Conservation (phyloP, 1,139 yeast genomes). For the Yamadazyma friedrichii region DNA sequence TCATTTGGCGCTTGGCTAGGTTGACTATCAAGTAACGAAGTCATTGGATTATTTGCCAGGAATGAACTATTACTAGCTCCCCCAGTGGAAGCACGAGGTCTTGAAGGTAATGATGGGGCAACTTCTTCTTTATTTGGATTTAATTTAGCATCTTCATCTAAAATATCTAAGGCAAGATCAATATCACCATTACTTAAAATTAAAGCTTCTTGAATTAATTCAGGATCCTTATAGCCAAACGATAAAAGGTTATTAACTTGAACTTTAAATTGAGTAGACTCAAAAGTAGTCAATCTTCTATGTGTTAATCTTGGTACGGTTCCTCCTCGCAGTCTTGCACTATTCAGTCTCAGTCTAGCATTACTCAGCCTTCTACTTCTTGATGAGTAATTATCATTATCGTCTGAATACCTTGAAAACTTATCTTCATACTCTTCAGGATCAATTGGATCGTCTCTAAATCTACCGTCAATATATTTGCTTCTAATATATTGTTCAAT, state of each 20-base stretch:
- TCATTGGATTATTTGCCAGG: conserved; percentile 19
- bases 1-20: conserved; percentile 17
- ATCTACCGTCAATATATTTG: conserved; percentile 50
- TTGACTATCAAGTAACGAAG: conserved; percentile 17
- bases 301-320: conserved; percentile 38
- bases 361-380: conserved; percentile 9
- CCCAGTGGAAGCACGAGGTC: conserved; percentile 28
- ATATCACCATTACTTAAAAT: conserved; percentile 47
- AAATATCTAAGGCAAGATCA: conserved; percentile 46
- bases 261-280: conserved; percentile 37
- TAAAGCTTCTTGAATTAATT: conserved; percentile 51
- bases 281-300: conserved; percentile 43
- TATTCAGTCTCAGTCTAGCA: conserved; percentile 24
- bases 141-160: conserved; percentile 39
- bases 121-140: conserved; percentile 37
- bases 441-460: conserved; percentile 34
- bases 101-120: conserved; percentile 48
- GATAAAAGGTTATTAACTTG: conserved; percentile 39
- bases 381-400: conserved; percentile 1
- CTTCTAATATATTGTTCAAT: conserved; percentile 53
- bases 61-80: conserved; percentile 12
- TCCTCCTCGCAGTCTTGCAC: conserved; percentile 11
- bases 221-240: conserved; percentile 49
- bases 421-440: conserved; percentile 20
- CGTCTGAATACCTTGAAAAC: conserved; percentile 9